phyloP scores from a whole-genome alignment of 805 yeast species.

The Brettanomyces naardenensis region DNA sequence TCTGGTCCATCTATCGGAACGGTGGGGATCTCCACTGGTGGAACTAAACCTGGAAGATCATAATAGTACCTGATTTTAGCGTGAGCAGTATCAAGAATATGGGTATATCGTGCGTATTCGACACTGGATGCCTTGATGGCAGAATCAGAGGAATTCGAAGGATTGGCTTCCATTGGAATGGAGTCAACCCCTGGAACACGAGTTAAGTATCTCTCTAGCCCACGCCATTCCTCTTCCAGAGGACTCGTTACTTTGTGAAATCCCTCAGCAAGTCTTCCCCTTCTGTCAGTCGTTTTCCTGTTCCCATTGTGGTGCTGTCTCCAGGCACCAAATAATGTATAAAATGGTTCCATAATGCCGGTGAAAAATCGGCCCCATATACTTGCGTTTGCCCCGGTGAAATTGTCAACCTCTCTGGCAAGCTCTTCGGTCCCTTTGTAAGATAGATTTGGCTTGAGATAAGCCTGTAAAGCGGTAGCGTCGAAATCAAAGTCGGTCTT shows the following conservation, averaged over 20 bases:
- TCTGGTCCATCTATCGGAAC: conserved; percentile 38
- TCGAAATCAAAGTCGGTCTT: conserved; percentile 37
- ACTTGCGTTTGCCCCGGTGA: neutral
- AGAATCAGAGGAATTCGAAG: neutral
- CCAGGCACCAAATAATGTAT: neutral
- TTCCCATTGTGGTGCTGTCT: neutral
- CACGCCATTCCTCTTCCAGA: conserved; percentile 50
- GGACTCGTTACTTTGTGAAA: neutral
- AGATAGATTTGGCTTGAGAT: conserved; percentile 65
- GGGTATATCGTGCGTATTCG: conserved; percentile 80
- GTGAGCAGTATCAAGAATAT: conserved; percentile 52
- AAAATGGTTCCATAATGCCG: neutral
- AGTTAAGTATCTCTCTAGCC: conserved; percentile 62
- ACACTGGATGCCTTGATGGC: neutral
- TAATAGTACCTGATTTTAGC: conserved; percentile 53
- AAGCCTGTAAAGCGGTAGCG: conserved; percentile 46
- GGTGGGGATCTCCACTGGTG: conserved; percentile 25
- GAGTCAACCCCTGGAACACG: conserved; percentile 12
- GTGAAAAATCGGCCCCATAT: neutral
- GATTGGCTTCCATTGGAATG: neutral
- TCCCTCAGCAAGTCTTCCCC: neutral
- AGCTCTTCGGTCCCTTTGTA: conserved; percentile 29
- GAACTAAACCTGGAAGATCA: conserved; percentile 66
- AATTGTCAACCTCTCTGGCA: conserved; percentile 3
- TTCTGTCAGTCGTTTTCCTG: neutral